Base-by-base conservation (phyloP, 2,329 filamentous ascomycete genomes). In the Ophioceras dolichostomum region DNA sequence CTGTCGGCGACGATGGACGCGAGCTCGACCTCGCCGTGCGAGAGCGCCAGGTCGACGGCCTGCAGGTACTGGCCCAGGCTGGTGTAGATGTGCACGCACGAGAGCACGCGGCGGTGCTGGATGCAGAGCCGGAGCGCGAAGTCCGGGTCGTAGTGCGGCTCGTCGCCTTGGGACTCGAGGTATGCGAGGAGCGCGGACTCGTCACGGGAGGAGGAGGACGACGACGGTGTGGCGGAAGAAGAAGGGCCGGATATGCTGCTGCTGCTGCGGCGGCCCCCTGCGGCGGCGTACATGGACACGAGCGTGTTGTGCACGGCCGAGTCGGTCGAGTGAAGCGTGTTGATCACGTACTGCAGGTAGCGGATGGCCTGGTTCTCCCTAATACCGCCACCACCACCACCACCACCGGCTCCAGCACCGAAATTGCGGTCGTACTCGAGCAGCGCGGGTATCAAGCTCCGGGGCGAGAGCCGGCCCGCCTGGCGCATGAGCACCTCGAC, bases 401-500 rank as follows among this genome's bases (percentile, higher is more conserved):
- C 22, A 12, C 22, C 22, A 12, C 22, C 22, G 8, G 7, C 12
- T 7, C 22, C 22, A 26, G 8, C 12, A 36, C 69, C 73, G 46
- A 76, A 78, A 39, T 76, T 78, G 46, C 83, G 82, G 60, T 94
- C 94, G 61, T 98, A 98, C 55, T 88, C 93, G 9, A 98, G 72
- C 41, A 98, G 67, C 1, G 89, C 91, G 2, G 91, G 93, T 34
- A 98, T 95, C 34, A 98, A 73, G 47, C 82, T 87, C 40, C 87
- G 79, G 2, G 87, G 78, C 48, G 94, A 79, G 18, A 98, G 70
- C 44, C 87, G 84, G 12, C 20, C 33, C 5, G 76, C 69, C 53
- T 96, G 89, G 26, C 91, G 76, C 83, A 94, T 95, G 51, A 98
- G 63, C 24, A 98, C 87, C 47, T 98, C 89, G n/a, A 96, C 83